Conservation (phyloP, 2,329 filamentous ascomycete genomes). For the Talaromyces sp. region DNA sequence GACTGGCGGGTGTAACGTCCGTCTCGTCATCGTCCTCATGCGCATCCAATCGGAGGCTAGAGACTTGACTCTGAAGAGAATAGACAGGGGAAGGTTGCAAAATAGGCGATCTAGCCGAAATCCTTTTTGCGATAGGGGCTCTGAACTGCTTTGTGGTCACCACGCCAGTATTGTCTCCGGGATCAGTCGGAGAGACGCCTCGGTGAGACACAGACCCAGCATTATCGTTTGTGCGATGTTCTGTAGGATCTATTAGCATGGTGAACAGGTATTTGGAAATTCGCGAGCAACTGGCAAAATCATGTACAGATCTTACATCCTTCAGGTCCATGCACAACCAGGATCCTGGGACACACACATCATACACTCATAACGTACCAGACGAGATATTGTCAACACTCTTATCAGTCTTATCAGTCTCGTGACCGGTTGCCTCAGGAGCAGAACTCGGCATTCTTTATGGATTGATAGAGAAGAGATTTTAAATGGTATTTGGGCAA, state of each 20-base stretch:
- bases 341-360: conserved; percentile 6
- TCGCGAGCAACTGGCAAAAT: background rate
- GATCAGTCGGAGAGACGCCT: background rate
- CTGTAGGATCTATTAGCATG: conserved; percentile 1
- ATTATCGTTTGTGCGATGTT: conserved; percentile 5
- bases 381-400: conserved; percentile 4
- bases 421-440: conserved; percentile 10
- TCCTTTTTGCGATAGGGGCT: conserved; percentile 30
- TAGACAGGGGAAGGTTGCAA: conserved; percentile 24
- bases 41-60: conserved; percentile 28
- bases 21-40: conserved; percentile 30
- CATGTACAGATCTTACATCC: conserved; percentile 12
- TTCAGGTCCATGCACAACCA: conserved; percentile 4
- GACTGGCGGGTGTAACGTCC: conserved; percentile 20
- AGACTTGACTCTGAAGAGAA: conserved; percentile 31
- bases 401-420: conserved; percentile 11
- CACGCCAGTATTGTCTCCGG: conserved; percentile 6
- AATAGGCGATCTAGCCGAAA: conserved; percentile 29
- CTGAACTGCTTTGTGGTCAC: conserved; percentile 29
- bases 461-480: background rate
- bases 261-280: background rate
- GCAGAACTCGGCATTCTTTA: conserved; percentile 12
- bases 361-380: conserved; percentile 17
- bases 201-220: conserved; percentile 3
- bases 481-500: background rate